Evolutionary conservation across 176 grass and related monocot species (phyloP), one percentile per base, ranked within the genome.

Genomic region (Tuctoria greenei): DNA sequence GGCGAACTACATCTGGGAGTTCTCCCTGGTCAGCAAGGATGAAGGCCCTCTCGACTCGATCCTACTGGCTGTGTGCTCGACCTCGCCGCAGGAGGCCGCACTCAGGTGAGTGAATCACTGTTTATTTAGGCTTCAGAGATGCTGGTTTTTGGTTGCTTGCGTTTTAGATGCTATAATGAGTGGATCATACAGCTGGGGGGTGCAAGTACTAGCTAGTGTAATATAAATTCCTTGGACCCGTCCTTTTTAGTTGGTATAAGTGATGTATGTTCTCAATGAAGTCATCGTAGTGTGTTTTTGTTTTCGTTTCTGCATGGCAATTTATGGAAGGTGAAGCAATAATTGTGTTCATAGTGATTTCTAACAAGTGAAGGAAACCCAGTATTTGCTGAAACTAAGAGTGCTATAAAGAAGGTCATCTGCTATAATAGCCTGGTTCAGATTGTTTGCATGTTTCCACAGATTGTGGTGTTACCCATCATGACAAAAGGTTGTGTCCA

Each of bases 21-120:
- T 99, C 79, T 82, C 87, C 0, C 60, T 95, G 23, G 49, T 95
- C 34, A 75, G 69, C 50, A 86, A 66, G 49, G 89, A 66, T 11
- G 87, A 90, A 23, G 95, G 95, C 76, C 95, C 95, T 6, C 91
- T 95, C 10, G 87, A 99, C 91, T 95, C 10, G 87, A 99, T 77
- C 78, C 83, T 57, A 77, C 42, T 35, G 88, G 85, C 17, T 95
- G 95, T 73, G 77, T 76, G 79, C 80, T 99, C 42, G 91, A 99
- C 74, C 89, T 95, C 3, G 42, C 61, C 27, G 79, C 85, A 99
- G 76, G 95, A 94, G 43, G 87, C 91, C 10, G 89, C 91, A 10
- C 61, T 99, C 60, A 99, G 95, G 95, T 94, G 39, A 13, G 46
- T 64, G 16, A 57, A 23, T 34, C 62, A 64, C 44, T 71, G 43